Percentiles rank a stretch among this genome's conserved stretches.
Conservation (phyloP, 1,284 basidiomycete genomes). For the Cutaneotrichosporon daszewskae region DNA sequence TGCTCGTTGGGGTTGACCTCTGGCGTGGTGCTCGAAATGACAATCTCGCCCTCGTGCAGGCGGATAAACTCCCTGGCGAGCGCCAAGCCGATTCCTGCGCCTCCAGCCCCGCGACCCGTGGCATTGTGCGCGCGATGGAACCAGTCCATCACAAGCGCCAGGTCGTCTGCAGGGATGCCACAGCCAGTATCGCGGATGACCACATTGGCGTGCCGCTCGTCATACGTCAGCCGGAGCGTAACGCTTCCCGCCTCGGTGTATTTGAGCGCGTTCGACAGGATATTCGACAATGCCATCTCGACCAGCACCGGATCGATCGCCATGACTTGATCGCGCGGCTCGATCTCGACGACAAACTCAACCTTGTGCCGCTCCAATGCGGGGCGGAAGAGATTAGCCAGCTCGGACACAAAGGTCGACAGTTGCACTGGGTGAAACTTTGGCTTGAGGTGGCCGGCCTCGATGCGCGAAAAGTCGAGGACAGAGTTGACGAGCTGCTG, state of each 20-base stretch:
- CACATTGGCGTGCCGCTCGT: constrained; percentile 25
- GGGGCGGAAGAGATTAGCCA: constrained; percentile 45
- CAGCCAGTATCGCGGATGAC: constrained; percentile 47
- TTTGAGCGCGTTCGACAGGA: constrained; percentile 46
- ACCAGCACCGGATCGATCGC: constrained; percentile 45
- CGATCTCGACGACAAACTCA: neutral
- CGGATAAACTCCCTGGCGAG: constrained; percentile 45
- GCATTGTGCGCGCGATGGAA: constrained; percentile 31
- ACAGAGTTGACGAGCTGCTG: constrained; percentile 42
- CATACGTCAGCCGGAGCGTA: constrained; percentile 28
- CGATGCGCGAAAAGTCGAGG: constrained; percentile 43
- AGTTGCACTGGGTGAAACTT: constrained; percentile 43
- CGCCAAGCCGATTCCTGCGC: constrained; percentile 14
- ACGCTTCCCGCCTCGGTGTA: constrained; percentile 36
- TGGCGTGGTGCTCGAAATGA: constrained; percentile 19
- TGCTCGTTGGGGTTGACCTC: neutral
- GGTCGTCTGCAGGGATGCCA: constrained; percentile 38
- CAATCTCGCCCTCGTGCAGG: constrained; percentile 47
- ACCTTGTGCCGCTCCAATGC: constrained; percentile 22
- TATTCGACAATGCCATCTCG: constrained; percentile 46
- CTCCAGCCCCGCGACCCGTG: constrained; percentile 8
- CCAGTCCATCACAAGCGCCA: constrained; percentile 24
- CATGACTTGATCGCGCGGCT: constrained; percentile 23
- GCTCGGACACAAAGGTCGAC: constrained; percentile 36
- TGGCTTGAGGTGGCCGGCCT: constrained; percentile 39